These are phyloP conservation scores for Fusarium sororula DNA, from an alignment of 2,329 filamentous ascomycete genomes.

Conservation along the genomic window DNA sequence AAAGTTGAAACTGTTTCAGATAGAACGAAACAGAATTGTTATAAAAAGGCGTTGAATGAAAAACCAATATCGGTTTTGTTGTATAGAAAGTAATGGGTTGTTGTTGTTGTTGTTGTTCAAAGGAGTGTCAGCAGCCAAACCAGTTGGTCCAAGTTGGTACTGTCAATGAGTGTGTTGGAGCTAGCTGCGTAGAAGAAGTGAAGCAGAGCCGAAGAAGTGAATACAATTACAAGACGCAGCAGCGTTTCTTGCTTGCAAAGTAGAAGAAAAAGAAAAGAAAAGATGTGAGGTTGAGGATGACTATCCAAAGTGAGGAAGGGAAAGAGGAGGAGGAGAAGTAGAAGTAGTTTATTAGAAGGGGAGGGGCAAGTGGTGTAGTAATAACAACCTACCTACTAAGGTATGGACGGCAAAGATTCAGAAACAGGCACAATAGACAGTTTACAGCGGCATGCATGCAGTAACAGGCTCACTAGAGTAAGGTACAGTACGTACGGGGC, in stretches of 20 bases:
- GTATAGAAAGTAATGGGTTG: slow-evolving; percentile 18
- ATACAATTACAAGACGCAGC: slow-evolving; percentile 40
- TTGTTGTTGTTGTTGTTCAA: slow-evolving; percentile 42
- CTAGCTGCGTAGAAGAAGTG: slow-evolving; percentile 48
- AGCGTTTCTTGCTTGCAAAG: slow-evolving; percentile 39
- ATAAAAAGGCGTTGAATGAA: slow-evolving; percentile 16
- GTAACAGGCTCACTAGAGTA: slow-evolving; percentile 10
- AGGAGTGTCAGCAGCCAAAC: slow-evolving; percentile 67
- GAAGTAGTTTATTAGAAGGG: slow-evolving; percentile 41
- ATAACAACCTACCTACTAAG: slow-evolving; percentile 2
- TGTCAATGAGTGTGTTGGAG: slow-evolving; percentile 45
- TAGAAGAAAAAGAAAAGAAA: slow-evolving; percentile 39
- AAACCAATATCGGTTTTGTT: slow-evolving; percentile 24
- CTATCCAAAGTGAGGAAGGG: slow-evolving; percentile 34
- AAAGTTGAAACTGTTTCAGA: slow-evolving; percentile 12
- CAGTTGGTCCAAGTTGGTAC: slow-evolving; percentile 58
- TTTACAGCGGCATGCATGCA: slow-evolving; percentile 9
- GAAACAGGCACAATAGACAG: slow-evolving; percentile 12
- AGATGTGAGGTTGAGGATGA: slow-evolving; percentile 32
- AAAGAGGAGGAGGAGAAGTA: slow-evolving; percentile 32
- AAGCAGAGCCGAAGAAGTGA: slow-evolving; percentile 46
- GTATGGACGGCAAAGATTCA: background rate
- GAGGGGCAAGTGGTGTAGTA: slow-evolving; percentile 41
- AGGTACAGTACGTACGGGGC: slow-evolving; percentile 32
- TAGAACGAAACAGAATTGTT: slow-evolving; percentile 8